A percentile compares a stretch with the other conserved stretches of the same genome.
These are phyloP conservation scores for Rhizopus arrhizus DNA, from an alignment of 371 early-diverging fungal species.

Conservation along the genomic window DNA sequence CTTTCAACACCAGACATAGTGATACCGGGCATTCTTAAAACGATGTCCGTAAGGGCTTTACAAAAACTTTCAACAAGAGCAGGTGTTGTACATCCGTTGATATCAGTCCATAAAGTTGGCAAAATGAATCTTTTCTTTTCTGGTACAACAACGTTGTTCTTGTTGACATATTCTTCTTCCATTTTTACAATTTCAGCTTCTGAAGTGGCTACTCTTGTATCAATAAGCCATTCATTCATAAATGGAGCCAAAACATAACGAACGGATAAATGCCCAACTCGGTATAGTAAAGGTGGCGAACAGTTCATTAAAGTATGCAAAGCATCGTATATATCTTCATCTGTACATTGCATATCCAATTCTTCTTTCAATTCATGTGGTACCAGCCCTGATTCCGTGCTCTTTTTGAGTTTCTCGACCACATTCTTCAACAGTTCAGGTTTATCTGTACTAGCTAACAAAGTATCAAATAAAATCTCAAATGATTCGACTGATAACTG, in stretches of 20 bases:
- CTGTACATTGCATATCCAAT: background rate
- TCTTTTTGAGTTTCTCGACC: constrained; percentile 9
- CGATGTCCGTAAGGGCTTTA: constrained; percentile 19
- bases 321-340: constrained; percentile 16
- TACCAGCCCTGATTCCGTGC: constrained; percentile 15
- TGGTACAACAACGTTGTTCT: background rate
- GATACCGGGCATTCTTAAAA: constrained; percentile 39
- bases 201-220: constrained; percentile 1
- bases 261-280: constrained; percentile 27
- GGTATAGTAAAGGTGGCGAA: constrained; percentile 15
- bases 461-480: background rate
- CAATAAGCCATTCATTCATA: constrained; percentile 20
- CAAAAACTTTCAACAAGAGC: constrained; percentile 24
- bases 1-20: constrained; percentile 23
- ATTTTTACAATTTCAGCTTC: background rate
- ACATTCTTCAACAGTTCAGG: constrained; percentile 7
- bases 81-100: constrained; percentile 28
- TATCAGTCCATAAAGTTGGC: constrained; percentile 38
- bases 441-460: background rate
- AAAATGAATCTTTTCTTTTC: constrained; percentile 14
- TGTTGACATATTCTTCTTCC: background rate
- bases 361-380: constrained; percentile 18
- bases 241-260: constrained; percentile 28
- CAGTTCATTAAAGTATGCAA: constrained; percentile 15
- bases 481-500: background rate